Percentiles rank a stretch among this genome's conserved stretches.
Evolutionary conservation across 2,329 filamentous ascomycete genomes (phyloP).

Genomic region (Thielaviopsis musarum): DNA sequence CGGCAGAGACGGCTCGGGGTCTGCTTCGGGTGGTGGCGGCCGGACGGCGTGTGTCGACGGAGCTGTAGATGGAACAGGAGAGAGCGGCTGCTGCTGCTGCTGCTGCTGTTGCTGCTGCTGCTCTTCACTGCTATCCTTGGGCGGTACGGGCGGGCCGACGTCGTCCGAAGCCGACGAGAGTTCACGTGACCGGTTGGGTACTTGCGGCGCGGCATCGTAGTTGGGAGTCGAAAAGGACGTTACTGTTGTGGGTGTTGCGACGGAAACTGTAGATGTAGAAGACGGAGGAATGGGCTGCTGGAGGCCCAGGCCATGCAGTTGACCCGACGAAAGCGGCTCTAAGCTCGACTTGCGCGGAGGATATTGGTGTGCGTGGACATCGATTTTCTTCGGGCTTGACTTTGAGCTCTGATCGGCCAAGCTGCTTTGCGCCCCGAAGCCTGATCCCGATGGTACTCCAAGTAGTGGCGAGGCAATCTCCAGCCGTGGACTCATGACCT

Average conservation of each 20-base stretch:
- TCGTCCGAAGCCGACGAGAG: slow-evolving; percentile 24
- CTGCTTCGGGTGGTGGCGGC: slow-evolving; percentile 54
- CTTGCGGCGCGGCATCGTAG: slow-evolving; percentile 19
- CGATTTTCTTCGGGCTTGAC: background rate
- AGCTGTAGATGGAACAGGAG: slow-evolving; percentile 19
- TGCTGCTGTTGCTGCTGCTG: background rate
- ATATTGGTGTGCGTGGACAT: slow-evolving; percentile 30
- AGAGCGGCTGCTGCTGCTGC: background rate
- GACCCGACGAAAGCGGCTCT: slow-evolving; percentile 45
- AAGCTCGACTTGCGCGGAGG: slow-evolving; percentile 78
- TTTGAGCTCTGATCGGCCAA: background rate
- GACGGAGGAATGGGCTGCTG: background rate
- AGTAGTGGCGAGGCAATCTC: slow-evolving; percentile 70
- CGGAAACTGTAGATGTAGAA: slow-evolving; percentile 16
- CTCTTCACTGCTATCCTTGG: slow-evolving; percentile 33
- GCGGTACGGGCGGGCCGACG: slow-evolving; percentile 38
- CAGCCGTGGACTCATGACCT: slow-evolving; percentile 81
- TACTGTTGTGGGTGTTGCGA: slow-evolving; percentile 22
- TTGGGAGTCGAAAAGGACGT: slow-evolving; percentile 15
- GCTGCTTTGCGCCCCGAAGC: background rate
- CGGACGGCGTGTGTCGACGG: slow-evolving; percentile 37
- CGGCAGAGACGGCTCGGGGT: slow-evolving; percentile 67
- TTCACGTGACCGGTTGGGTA: slow-evolving; percentile 13
- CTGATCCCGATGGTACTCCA: slow-evolving; percentile 30
- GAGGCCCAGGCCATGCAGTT: slow-evolving; percentile 26